Percentiles rank a stretch among this genome's conserved stretches.
Conservation (phyloP, 2,329 filamentous ascomycete genomes). For the Penicillium verrucosum region DNA sequence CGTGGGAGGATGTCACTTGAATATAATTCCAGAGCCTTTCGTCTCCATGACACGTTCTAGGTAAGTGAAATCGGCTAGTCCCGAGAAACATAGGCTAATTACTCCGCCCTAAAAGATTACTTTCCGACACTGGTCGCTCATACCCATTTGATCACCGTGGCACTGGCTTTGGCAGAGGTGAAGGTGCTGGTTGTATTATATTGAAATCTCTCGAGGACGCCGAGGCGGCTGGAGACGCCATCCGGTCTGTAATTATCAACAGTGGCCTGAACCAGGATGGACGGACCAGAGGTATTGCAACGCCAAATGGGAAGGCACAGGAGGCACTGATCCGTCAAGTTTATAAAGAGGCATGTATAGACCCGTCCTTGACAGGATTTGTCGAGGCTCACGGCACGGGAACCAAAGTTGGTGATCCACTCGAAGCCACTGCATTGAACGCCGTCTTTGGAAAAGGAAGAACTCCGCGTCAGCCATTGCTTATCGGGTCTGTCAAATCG, state of each 20-base stretch:
- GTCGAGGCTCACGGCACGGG: conserved; percentile 48
- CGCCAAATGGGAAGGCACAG: conserved; percentile 35
- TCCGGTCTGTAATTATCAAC: conserved; percentile 20
- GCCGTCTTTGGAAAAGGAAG: conserved; percentile 23
- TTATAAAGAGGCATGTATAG: conserved; percentile 39
- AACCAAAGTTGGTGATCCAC: conserved; percentile 35
- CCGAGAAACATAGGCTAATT: background rate
- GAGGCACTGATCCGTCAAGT: conserved; percentile 37
- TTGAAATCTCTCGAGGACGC: conserved; percentile 26
- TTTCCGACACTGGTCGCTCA: conserved; percentile 24
- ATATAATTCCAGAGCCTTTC: conserved; percentile 24
- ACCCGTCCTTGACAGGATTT: conserved; percentile 29
- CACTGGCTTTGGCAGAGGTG: conserved; percentile 34
- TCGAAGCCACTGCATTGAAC: conserved; percentile 26
- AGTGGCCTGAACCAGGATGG: conserved; percentile 25
- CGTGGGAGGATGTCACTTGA: conserved; percentile 28
- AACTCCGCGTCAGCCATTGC: conserved; percentile 19
- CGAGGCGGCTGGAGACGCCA: conserved; percentile 25
- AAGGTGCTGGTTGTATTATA: conserved; percentile 33
- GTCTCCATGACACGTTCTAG: conserved; percentile 23
- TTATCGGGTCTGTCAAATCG: conserved; percentile 31
- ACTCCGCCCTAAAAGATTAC: conserved; percentile 10
- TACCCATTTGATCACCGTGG: conserved; percentile 27
- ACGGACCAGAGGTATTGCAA: conserved; percentile 26
- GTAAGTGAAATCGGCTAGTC: conserved; percentile 3